Base-by-base conservation (phyloP, 169 alveolate genomes). In the Babesia gibsoni region DNA sequence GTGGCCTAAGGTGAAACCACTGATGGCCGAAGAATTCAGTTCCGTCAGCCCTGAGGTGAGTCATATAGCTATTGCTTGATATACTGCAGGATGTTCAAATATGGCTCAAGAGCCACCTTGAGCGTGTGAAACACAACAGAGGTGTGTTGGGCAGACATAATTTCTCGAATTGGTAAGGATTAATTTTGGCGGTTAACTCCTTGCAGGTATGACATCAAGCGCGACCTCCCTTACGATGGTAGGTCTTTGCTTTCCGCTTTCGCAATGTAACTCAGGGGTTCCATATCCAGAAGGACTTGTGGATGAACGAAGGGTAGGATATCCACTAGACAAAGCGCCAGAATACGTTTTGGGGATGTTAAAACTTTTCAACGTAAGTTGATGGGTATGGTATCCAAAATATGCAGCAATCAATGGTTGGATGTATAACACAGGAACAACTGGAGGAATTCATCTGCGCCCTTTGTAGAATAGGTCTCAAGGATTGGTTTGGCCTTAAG, bases 221-320 rank as follows among this genome's bases (percentile, higher is more conserved):
- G 67, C 20, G 82, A 77, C 42, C 52, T 77, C 32, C 53, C 72
- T n/a, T 77, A 77, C 41, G 86, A 77, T 29, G 67, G 84, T 74
- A 35, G 4, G 69, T 46, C 48, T 30, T 30, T 25, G 25, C 66
- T 18, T 32, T 8, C 1, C 20, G 7, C 14, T 9, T 12, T 8
- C 2, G 12, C 4, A 14, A 35, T 23, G 18, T 27, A n/a, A 5
- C 29, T 8, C 61, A 74, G 86, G 79, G 0, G 27, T 77, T 3
- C 86, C 86, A 16, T 66, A 57, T 22, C 77, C 86, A 5, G 81
- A 77, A 18, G 50, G 49, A n/a, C 59, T 77, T 23, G 29, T 37
- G 1, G 72, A 63, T 22, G 86, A 77, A 41, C 58, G 73, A 20
- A 52, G 72, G 9, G 36, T 66, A 48, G 86, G 86, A 23, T 77